phyloP scores from a whole-genome alignment of 2,329 filamentous ascomycete species.

The Pyrenophora seminiperda region DNA sequence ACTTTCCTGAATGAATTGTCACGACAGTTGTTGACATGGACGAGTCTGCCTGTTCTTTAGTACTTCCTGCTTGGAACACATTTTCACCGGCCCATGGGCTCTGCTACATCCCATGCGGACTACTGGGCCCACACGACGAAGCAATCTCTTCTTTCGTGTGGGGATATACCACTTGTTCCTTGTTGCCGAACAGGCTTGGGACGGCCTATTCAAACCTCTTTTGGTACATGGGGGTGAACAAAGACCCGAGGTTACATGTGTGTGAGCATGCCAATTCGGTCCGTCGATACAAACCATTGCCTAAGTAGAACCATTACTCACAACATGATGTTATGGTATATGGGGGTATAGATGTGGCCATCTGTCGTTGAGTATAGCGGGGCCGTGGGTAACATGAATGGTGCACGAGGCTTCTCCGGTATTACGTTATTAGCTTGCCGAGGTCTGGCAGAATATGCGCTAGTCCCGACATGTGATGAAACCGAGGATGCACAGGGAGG shows the following conservation, averaged over 20 bases:
- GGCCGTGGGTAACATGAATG: constrained; percentile 13
- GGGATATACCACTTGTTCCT: constrained; percentile 21
- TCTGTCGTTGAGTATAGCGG: constrained; percentile 10
- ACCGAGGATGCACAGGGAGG: too few species aligned
- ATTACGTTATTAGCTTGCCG: constrained; percentile 8
- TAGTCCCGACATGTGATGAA: constrained; percentile 5
- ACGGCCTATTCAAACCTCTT: constrained; percentile 5
- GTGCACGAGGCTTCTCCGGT: constrained; percentile 7
- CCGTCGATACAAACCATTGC: neutral
- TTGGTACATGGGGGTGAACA: constrained; percentile 1
- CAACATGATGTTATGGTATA: neutral
- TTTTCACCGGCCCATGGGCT: neutral
- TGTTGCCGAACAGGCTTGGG: constrained; percentile 15
- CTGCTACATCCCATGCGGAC: constrained; percentile 3
- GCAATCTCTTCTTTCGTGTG: constrained; percentile 8
- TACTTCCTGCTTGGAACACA: constrained; percentile 7
- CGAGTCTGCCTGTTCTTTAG: constrained; percentile 14
- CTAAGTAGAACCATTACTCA: constrained; percentile 10
- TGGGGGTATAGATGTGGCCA: constrained; percentile 6
- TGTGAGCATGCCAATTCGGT: neutral
- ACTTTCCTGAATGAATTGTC: neutral
- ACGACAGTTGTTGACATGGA: too few species aligned
- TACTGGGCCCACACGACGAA: constrained; percentile 16
- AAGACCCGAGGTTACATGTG: constrained; percentile 11
- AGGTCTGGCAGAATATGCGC: constrained; percentile 1